Evolutionary conservation across 2,329 filamentous ascomycete species (phyloP), one percentile per base, ranked within the genome.

Genomic region (Rachicladosporium sp.): DNA sequence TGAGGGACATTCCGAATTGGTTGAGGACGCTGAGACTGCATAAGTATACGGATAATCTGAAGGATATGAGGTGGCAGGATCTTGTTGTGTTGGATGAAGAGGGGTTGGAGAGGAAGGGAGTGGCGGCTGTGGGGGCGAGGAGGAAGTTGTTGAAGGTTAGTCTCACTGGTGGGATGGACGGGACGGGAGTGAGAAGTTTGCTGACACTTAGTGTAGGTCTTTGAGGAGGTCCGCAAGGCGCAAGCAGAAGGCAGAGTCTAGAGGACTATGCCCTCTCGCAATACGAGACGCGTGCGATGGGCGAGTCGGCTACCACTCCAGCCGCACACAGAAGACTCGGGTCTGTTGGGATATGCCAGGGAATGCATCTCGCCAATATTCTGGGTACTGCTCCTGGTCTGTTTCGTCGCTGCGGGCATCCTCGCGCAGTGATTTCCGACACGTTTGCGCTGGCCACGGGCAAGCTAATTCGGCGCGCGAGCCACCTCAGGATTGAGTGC

Each of bases 31-130:
- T 96, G 58, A 79, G 91, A 44, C 71, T 98, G 54, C 91, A 98
- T 71, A 98, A 98, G 69, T 98, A 98, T 65, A 98, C 91, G 7
- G 91, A 98, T 51, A 93, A 96, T 52, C 67, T 98, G 47, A 98
- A 96, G 66, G 89, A 96, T 56, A 77, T 96, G 70, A 87, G 91
- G 55, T 98, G 91, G 91, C 83, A 81, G 21, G 91, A 98, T 39
- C 66, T 98, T 51, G 70, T 98, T 44, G 83, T 91, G 61, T 69
- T 98, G 51, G 86, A 95, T 54, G 91, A 98, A 51, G 88, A 88
- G 57, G 88, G 85, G 36, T 69, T 98, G 47, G 89, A 96, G 65
- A 83, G 86, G 19, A 81, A 86, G 38, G 91, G 91, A 36, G 91
- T 98, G 27, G 95, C 94, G 60, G 91, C 91, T 39, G 74, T 96